Evolutionary conservation across 495 filamentous ascomycete genomes (phyloP).

Genomic region (Talaromyces proteolyticus): DNA sequence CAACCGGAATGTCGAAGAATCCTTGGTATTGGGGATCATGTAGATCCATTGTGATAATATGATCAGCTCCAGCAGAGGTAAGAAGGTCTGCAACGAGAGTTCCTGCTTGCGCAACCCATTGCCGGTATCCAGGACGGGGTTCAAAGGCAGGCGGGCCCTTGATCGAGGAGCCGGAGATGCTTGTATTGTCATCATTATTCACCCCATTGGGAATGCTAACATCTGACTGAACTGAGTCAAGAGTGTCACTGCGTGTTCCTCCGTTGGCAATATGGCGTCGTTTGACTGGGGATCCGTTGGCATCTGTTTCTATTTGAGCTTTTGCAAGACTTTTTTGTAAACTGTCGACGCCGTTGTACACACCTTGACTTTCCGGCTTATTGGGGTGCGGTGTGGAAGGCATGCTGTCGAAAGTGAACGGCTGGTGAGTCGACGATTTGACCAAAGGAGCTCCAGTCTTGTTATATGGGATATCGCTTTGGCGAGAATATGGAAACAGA

Average conservation of each 20-base stretch:
- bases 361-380: conserved; percentile 52
- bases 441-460: conserved; percentile 84
- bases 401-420: conserved; percentile 90
- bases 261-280: conserved; percentile 28
- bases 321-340: conserved; percentile 62
- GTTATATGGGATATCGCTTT: conserved; percentile 94
- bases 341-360: conserved; percentile 57
- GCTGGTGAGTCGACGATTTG: conserved; percentile 55
- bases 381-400: conserved; percentile 76
- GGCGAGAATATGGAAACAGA: conserved; percentile 91
- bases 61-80: conserved; percentile 93
- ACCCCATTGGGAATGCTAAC: conserved; percentile 17
- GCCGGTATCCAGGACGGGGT: conserved; percentile 87
- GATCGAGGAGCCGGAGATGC: conserved; percentile 40
- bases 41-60: conserved; percentile 92
- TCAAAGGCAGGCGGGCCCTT: conserved; percentile 54
- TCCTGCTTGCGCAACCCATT: conserved; percentile 97
- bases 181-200: conserved; percentile 47
- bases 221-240: conserved; percentile 51
- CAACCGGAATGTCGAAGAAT: conserved; percentile 97
- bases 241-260: conserved; percentile 52
- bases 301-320: conserved; percentile 43
- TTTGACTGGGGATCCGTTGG: conserved; percentile 31
- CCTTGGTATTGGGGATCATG: conserved; percentile 99
- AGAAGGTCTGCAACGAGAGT: conserved; percentile 91